Evolutionary conservation across 345 rosid genomes (phyloP).

Genomic region (Erucastrum elatum): DNA sequence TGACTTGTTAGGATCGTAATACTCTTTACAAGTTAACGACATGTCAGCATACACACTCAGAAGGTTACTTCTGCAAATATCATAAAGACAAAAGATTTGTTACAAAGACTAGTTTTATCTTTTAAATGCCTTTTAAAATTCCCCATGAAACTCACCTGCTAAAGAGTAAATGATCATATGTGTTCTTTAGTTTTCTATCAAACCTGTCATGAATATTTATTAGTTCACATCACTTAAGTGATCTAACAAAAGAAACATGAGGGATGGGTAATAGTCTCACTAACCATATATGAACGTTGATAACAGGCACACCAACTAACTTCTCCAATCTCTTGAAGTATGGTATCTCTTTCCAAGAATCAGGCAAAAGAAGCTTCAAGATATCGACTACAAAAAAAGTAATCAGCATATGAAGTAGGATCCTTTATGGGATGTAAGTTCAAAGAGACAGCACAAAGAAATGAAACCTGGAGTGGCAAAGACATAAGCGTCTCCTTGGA

Average conservation of each 20-base stretch:
- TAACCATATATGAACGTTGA: slow-evolving; percentile 95
- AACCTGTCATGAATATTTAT: slow-evolving; percentile 60
- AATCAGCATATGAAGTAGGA: slow-evolving; percentile 23
- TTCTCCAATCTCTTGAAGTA: slow-evolving; percentile 88
- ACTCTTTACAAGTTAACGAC: slow-evolving; percentile 96
- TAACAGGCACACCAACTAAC: slow-evolving; percentile 95
- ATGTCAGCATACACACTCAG: slow-evolving; percentile 96
- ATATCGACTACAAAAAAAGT: slow-evolving; percentile 60
- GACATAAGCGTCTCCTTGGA: slow-evolving; percentile 87
- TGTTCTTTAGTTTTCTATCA: slow-evolving; percentile 84
- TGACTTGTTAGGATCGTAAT: slow-evolving; percentile 81
- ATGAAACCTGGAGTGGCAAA: slow-evolving; percentile 82
- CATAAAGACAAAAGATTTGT: not conserved
- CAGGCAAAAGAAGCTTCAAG: slow-evolving; percentile 86
- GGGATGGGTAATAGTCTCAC: slow-evolving; percentile 40
- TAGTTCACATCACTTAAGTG: not conserved
- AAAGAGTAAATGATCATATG: slow-evolving; percentile 88
- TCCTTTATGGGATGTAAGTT: slow-evolving; percentile 1
- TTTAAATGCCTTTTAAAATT: not conserved
- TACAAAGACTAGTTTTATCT: not conserved
- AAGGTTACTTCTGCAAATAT: slow-evolving; percentile 75
- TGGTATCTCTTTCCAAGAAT: slow-evolving; percentile 73
- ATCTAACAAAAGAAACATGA: not conserved
- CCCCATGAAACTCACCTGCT: slow-evolving; percentile 62
- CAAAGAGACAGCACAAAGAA: not conserved